Base-by-base conservation (phyloP, 176 grass and related monocot genomes). In the Raddia guianensis region DNA sequence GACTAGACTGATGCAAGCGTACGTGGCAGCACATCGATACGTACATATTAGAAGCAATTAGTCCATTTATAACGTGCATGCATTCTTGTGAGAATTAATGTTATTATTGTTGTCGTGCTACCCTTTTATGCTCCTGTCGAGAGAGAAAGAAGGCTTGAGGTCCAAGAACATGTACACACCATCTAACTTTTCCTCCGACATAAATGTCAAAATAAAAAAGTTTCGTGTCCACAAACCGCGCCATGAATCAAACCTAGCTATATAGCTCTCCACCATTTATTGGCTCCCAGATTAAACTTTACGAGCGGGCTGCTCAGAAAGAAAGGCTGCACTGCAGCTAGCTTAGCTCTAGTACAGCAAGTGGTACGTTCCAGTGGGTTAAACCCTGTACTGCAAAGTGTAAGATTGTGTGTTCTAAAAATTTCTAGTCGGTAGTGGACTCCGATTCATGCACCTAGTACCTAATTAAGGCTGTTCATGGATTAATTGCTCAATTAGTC, bases 161-260 rank as follows among this genome's bases (percentile, higher is more conserved):
- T 56, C 66, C 43, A 72, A 73, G 71, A 68, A 66, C n/a, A 44
- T 32, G 3, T 32, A 14, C 60, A 62, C 54, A 46, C 58, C 48
- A 87, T 66, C 80, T 46, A 88, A 66, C 86, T 88, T 88, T 88
- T 79, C 60, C 86, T 34, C 46, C 86, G 50, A 83, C 86, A 79
- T 83, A 88, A 83, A 88, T 88, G 86, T 83, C 61, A 88, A 83
- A 83, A 66, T 72, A 72, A 83, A 87, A 42, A 58, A 12, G 0
- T 2, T 21, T 75, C 16, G 60, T 83, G 86, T 88, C 74, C 80
- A 83, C 86, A 78, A 65, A 32, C 75, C 35, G 20, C 68, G n/a
- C 68, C 75, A 73, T 78, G 79, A 83, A 65, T 63, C 54, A 60
- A 32, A 43, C n/a, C 9, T 50, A 20, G 51, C 47, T 32, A 40